Base-by-base conservation (phyloP, 2,329 filamentous ascomycete genomes). In the Emydomyces testavorans region DNA sequence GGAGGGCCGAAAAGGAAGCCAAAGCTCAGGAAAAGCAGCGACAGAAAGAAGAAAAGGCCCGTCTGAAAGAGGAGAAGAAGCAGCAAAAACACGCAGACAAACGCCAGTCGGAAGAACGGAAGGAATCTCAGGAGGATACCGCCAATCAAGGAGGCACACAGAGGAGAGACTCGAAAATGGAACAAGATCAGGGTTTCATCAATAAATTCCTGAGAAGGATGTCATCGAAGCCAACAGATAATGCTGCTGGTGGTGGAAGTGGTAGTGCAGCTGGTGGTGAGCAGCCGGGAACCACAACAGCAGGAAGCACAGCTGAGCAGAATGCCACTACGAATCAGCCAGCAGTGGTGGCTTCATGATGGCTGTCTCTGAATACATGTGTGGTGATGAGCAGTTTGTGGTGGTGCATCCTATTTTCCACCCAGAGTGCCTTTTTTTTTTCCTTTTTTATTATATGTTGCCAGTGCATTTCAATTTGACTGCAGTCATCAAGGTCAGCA, bases 1-100 rank as follows among this genome's bases (percentile, higher is more conserved):
- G 49, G 24, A 32, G 41, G 28, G 31, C 32, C 18, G 37, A 45
- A 23, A 53, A 53, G 39, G 50, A 53, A 20, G 47, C 37, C 26
- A 52, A 52, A 36, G 26, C 28, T 4, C 49, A 29, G 1, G 28
- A 45, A n/a, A 50, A 53, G 36, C 43, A 38, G 29, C 37, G 35
- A 7, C 18, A 41, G 10, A 47, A 41, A 31, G 47, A 52, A 40
- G 48, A 50, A 24, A 52, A 46, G 16, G 38, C 32, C 6, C 50
- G 48, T 11, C 11, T 36, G 11, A 48, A 48, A 23, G 32, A 48
- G 39, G 23, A 32, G 13, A 32, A 35, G 16, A 42, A 24, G 18
- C 32, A 46, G 18, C 38, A 52, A 15, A 43, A 44, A 13, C 29
- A 40, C 2, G 29, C 4, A n/a, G 41, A 42, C 15, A 34, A 50